A percentile compares a stretch with the other conserved stretches of the same genome.
Evolutionary conservation across 1,139 yeast species (phyloP).

Genomic region (Pichia sp.): DNA sequence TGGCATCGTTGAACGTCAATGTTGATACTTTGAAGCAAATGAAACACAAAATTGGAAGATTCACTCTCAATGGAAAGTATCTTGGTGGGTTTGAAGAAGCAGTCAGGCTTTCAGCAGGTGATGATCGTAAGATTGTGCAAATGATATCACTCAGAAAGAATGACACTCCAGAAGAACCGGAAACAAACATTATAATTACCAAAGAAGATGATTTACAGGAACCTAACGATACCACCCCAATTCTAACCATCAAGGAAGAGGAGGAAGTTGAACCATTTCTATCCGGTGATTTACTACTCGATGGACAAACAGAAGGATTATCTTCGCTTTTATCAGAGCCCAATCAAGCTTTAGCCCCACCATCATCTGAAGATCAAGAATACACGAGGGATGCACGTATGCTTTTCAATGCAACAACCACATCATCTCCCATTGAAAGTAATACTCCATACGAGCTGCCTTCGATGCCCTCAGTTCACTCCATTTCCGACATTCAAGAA

Average conservation of each 20-base stretch:
- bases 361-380: conserved; percentile 9
- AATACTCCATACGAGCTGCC: neutral
- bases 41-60: conserved; percentile 54
- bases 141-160: too few relatives aligned
- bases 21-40: conserved; percentile 55
- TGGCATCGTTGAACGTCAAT: conserved; percentile 4
- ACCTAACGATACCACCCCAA: too few relatives aligned
- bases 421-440: neutral
- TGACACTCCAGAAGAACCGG: too few relatives aligned
- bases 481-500: conserved; percentile 13
- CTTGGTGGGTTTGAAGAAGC: conserved; percentile 24
- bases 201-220: too few relatives aligned
- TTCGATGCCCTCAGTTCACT: conserved; percentile 10
- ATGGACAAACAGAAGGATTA: too few relatives aligned
- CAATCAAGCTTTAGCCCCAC: too few relatives aligned
- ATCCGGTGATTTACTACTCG: too few relatives aligned
- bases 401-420: conserved; percentile 12
- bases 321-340: too few relatives aligned
- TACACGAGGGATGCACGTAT: conserved; percentile 11
- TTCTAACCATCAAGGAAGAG: neutral
- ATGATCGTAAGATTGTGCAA: conserved; percentile 17
- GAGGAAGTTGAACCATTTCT: neutral
- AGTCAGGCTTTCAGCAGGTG: conserved; percentile 25
- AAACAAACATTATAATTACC: too few relatives aligned
- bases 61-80: conserved; percentile 26